Percentiles rank a stretch among this genome's conserved stretches.
These are phyloP conservation scores for Hypoxylon fuscum DNA, from an alignment of 495 filamentous ascomycete species.

Conservation along the genomic window DNA sequence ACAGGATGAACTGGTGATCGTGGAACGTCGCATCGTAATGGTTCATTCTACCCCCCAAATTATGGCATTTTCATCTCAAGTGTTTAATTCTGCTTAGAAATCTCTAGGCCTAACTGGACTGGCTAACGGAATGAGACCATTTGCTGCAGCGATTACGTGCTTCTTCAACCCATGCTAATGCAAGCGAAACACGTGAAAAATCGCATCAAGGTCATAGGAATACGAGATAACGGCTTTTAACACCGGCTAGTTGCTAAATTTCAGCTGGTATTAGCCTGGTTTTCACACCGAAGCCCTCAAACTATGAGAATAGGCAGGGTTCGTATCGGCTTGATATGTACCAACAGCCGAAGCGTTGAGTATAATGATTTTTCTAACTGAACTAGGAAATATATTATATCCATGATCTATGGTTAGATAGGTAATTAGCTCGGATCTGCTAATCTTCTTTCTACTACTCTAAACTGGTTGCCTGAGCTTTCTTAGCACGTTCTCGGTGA, in stretches of 20 bases:
- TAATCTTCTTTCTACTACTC: constrained; percentile 14
- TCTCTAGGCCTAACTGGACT: background rate
- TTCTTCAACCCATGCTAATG: background rate
- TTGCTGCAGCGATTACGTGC: constrained; percentile 28
- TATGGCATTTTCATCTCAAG: constrained; percentile 6
- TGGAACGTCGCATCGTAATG: background rate
- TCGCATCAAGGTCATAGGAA: no score
- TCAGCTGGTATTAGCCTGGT: no score
- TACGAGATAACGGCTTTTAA: background rate
- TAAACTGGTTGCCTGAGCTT: constrained; percentile 13
- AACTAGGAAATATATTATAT: background rate
- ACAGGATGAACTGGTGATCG: background rate
- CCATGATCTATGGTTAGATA: no score
- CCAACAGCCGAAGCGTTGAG: no score
- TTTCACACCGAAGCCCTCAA: no score
- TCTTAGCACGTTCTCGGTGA: constrained; percentile 47
- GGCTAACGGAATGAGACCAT: constrained; percentile 22
- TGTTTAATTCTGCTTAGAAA: constrained; percentile 33
- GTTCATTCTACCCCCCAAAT: background rate
- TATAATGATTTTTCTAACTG: no score
- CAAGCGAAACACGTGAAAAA: constrained; percentile 2
- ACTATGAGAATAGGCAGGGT: no score
- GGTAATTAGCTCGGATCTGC: no score
- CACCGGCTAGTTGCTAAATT: no score
- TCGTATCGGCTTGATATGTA: no score